These are phyloP conservation scores for Discostella stelligera DNA, from an alignment of 352 stramenopile genomes.

Conservation along the genomic window DNA sequence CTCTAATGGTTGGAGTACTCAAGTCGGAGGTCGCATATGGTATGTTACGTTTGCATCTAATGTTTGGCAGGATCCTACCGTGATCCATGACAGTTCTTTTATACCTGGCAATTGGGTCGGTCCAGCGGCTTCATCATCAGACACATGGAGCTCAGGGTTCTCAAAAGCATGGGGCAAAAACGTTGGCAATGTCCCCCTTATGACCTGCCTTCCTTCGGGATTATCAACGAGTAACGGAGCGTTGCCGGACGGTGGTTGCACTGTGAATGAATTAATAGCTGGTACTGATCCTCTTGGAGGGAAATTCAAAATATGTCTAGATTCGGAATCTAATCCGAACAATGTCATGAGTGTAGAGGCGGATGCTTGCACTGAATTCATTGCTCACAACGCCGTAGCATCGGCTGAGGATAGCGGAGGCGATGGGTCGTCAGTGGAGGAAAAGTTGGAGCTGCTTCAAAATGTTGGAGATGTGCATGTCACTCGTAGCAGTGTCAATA, in stretches of 20 bases:
- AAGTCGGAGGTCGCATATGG: conserved; percentile 66
- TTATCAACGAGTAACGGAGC: conserved; percentile 72
- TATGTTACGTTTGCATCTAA: conserved; percentile 92
- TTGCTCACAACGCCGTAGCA: conserved; percentile 91
- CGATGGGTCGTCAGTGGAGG: conserved; percentile 90
- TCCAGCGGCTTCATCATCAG: conserved; percentile 73
- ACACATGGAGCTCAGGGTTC: conserved; percentile 91
- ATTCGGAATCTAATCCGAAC: conserved; percentile 80
- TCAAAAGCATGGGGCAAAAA: conserved; percentile 96
- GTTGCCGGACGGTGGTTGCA: conserved; percentile 70
- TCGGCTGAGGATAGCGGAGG: conserved; percentile 87
- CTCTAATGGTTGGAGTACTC: conserved; percentile 47
- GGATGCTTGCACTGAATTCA: conserved; percentile 81
- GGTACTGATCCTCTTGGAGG: conserved; percentile 89
- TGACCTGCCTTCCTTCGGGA: conserved; percentile 70
- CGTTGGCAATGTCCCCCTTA: conserved; percentile 86
- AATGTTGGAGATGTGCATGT: conserved; percentile 94
- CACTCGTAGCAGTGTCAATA: conserved; percentile 86
- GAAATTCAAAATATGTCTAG: conserved; percentile 88
- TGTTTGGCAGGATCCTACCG: conserved; percentile 89
- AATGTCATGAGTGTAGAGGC: conserved; percentile 57
- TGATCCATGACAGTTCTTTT: conserved; percentile 84
- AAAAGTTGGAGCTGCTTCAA: conserved; percentile 91
- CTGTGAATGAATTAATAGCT: conserved; percentile 64
- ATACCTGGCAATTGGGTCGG: conserved; percentile 91